Base-by-base conservation (phyloP, 2,329 filamentous ascomycete species). In the Pyrenochaeta sp. region DNA sequence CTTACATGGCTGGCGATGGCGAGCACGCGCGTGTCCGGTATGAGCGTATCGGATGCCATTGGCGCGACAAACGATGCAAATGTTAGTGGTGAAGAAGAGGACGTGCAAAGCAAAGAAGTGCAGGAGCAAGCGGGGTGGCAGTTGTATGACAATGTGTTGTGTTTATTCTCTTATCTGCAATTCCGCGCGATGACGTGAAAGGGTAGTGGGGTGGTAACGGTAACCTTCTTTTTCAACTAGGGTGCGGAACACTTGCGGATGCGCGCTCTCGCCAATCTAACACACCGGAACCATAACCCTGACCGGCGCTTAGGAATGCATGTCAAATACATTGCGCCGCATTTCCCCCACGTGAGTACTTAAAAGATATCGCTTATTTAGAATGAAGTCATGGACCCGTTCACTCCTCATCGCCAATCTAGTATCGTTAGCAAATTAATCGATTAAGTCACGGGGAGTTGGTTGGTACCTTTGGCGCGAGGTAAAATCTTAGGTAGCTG, bases 1-100 rank as follows among this genome's bases (percentile, higher is more conserved):
- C 89, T 78, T 89, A 97, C 93, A 93, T 97, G 93, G 78, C 93
- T 97, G 74, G 93, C 92, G 67, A 97, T 86, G 53, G 93, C 92
- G 72, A 97, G 83, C 58, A 97, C 92, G 67, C 83, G 80, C 45
- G 85, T 88, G 64, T 88, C 85, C 20, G 86, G 85, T 43, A 87
- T 78, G 49, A 77, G 66, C 40, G 65, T 64, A 55, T 80, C 77
- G 44, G 68, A 65, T 36, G 64, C 65, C 71, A 72, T 76, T 7
- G 27, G 47, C 41, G 43, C 35, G 45, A 51, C 44, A 27, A 57
- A 47, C 51, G 41, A 40, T 51, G 54, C 40, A 30, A 54, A 46
- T 47, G 33, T 39, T 53, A 32, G 39, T 42, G 36, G 32, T 27
- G 49, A 32, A 4, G 12, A 44, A 17, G 18, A 32, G 14, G 29